These are phyloP conservation scores for Penicillium occitanis DNA, from an alignment of 2,329 filamentous ascomycete species.

Conservation along the genomic window DNA sequence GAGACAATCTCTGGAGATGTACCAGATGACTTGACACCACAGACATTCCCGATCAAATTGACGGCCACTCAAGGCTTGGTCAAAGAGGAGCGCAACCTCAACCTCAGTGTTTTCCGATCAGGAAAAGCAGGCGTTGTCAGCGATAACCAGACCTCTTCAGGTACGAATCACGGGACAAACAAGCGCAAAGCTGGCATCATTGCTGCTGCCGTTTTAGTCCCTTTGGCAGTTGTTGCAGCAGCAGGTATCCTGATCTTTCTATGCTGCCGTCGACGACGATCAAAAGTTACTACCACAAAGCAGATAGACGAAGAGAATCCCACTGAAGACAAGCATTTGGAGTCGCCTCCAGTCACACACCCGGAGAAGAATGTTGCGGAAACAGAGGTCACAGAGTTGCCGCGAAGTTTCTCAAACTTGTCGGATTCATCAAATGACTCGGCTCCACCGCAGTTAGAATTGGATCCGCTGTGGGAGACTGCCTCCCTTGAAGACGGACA, in stretches of 20 bases:
- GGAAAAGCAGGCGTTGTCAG: constrained; percentile 24
- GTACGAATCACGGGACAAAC: constrained; percentile 23
- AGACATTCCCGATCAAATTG: constrained; percentile 45
- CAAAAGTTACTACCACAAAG: constrained; percentile 27
- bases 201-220: constrained; percentile 38
- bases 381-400: constrained; percentile 24
- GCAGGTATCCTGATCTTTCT: constrained; percentile 35
- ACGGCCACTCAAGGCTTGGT: constrained; percentile 42
- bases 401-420: constrained; percentile 23
- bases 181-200: constrained; percentile 40
- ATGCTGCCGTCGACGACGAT: constrained; percentile 35
- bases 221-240: constrained; percentile 32
- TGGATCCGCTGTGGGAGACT: constrained; percentile 35
- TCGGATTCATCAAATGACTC: constrained; percentile 28
- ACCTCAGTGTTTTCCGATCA: constrained; percentile 36
- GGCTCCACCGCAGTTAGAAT: constrained; percentile 36
- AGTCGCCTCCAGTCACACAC: neutral
- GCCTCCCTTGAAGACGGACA: constrained; percentile 28
- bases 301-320: constrained; percentile 22
- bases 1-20: constrained; percentile 52
- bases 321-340: neutral
- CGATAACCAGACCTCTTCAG: constrained; percentile 25
- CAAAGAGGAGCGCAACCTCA: constrained; percentile 47
- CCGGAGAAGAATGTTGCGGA: neutral
- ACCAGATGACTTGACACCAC: constrained; percentile 41